Base-by-base conservation (phyloP, 495 filamentous ascomycete species). In the Apodospora peruviana region DNA sequence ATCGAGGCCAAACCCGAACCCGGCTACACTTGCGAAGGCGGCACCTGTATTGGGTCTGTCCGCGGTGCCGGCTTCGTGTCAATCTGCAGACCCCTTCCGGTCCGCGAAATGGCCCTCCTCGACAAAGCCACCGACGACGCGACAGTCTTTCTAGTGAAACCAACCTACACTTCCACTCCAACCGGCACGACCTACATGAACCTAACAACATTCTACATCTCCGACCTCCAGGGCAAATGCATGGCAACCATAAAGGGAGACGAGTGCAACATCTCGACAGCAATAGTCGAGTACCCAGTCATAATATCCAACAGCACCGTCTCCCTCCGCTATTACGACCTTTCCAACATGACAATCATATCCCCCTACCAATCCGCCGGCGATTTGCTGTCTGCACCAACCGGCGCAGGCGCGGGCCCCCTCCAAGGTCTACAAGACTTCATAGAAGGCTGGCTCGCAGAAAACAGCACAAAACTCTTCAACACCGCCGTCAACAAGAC, bases 211-310 rank as follows among this genome's bases (percentile, higher is more conserved):
- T 7, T 7, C 27, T 14, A 32, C 14, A 7, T 32, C 27, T 32
- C 27, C 27, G 14, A 32, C 7, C 7, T 32, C 27, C 7, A 32
- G 7, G 14, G 27, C 27, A 32, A 32, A 7, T 32, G 27, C 14
- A 32, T 32, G 27, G 27, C 7, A 7, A 32, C 27, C 7, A 32
- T 32, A 32, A 14, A 32, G 7, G 14, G 14, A 7, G 14, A 7
- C 7, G 27, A 7, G 7, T 32, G 27, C 14, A 7, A 32, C 14
- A 7, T 32, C 27, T 7, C 7, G 27, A 14, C 27, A 7, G 52
- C 52, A 7, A 41, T 35, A 14, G 52, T 50, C 24, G 42, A 50
- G 27, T 50, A 55, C 46, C 52, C 52, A 19, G 20, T 55, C 41
- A 47, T 37, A 7, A 46, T 55, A 23, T 42, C 41, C 9, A 55